A percentile compares a stretch with the other conserved stretches of the same genome.
These are phyloP conservation scores for Helicostylum pulchrum DNA, from an alignment of 192 early-diverging fungal species.

Conservation along the genomic window DNA sequence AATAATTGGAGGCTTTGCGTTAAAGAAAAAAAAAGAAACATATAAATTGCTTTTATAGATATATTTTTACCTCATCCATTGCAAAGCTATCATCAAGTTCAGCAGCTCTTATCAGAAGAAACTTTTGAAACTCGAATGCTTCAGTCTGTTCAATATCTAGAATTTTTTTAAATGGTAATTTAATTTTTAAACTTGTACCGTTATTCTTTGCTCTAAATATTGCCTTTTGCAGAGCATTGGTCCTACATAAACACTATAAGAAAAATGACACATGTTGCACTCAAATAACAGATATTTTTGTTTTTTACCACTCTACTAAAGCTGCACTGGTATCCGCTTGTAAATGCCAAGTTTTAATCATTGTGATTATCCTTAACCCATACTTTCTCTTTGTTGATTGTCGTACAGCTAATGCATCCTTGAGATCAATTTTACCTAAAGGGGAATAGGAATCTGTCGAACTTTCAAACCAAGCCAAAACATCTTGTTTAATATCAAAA, in stretches of 20 bases:
- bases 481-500: conserved; percentile 61
- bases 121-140: conserved; percentile 49
- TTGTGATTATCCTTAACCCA: conserved; percentile 48
- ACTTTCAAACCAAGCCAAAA: conserved; percentile 53
- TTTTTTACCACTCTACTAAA: conserved; percentile 53
- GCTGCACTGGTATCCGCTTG: conserved; percentile 54
- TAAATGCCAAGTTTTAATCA: conserved; percentile 49
- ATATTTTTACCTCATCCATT: conserved; percentile 51
- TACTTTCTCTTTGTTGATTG: conserved; percentile 37
- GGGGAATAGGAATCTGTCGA: conserved; percentile 59
- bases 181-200: conserved; percentile 57
- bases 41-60: background rate
- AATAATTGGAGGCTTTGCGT: background rate
- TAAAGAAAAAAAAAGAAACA: background rate
- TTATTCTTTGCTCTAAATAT: conserved; percentile 57
- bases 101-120: conserved; percentile 48
- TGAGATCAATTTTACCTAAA: conserved; percentile 57
- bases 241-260: conserved; percentile 21
- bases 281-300: background rate
- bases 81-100: conserved; percentile 51
- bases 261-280: conserved; percentile 5
- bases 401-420: conserved; percentile 50
- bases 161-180: conserved; percentile 54
- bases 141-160: conserved; percentile 50
- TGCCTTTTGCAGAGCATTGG: conserved; percentile 52